phyloP scores from a whole-genome alignment of 768 basidiomycete species.

The Rhizopogon rudus region DNA sequence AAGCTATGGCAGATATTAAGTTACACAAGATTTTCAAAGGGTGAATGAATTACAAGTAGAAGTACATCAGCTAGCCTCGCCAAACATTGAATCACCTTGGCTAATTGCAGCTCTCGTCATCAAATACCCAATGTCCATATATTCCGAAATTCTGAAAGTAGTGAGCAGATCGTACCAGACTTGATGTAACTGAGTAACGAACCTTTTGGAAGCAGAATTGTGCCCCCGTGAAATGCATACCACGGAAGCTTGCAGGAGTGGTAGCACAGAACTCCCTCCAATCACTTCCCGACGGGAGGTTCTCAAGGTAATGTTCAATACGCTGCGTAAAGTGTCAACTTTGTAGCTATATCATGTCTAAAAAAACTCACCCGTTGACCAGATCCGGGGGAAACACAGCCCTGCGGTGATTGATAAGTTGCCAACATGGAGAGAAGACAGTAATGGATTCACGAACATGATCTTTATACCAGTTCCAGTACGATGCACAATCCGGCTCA shows the following conservation, averaged over 20 bases:
- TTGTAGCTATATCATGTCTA: neutral
- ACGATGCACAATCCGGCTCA: conserved; percentile 22
- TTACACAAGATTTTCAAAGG: too few relatives aligned
- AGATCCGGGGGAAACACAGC: neutral
- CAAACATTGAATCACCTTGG: neutral
- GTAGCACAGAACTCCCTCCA: conserved; percentile 30
- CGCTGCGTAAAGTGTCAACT: conserved; percentile 9
- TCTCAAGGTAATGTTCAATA: conserved; percentile 25
- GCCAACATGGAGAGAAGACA: neutral
- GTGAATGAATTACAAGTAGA: neutral
- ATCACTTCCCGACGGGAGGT: conserved; percentile 20
- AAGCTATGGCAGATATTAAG: too few relatives aligned
- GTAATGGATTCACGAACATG: neutral
- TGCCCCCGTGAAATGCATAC: conserved; percentile 19
- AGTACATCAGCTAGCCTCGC: neutral
- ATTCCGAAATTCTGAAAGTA: conserved; percentile 12
- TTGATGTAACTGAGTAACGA: neutral
- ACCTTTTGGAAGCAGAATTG: conserved; percentile 18
- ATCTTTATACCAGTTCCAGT: conserved; percentile 23
- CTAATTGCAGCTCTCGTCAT: conserved; percentile 13
- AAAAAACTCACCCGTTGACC: neutral
- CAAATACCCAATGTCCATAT: conserved; percentile 21
- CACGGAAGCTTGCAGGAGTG: conserved; percentile 22
- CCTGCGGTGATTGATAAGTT: neutral
- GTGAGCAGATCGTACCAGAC: neutral